Percentiles rank a stretch among this genome's conserved stretches.
phyloP scores from a whole-genome alignment of 2,329 filamentous ascomycete species.

The Fusarium brevicatenulatum region DNA sequence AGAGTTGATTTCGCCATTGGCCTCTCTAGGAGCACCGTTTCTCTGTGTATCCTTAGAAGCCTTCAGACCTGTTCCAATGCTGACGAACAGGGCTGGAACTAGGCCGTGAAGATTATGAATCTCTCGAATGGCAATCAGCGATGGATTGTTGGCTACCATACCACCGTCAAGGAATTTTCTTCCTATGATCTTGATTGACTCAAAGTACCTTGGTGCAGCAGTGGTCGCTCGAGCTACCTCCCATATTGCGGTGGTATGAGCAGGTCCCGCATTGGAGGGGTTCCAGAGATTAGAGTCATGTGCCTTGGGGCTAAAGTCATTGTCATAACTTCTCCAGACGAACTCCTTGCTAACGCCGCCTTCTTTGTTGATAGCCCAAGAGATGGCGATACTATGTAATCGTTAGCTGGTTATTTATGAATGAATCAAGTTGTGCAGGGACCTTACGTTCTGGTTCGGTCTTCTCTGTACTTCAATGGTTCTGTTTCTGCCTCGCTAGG shows the following conservation, averaged over 20 bases:
- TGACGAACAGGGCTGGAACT: not conserved
- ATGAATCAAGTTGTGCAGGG: too few species aligned
- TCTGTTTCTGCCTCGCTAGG: accelerated
- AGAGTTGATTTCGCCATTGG: not conserved
- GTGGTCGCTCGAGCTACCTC: slow-evolving; percentile 7
- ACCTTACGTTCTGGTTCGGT: not conserved
- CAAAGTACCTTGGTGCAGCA: not conserved
- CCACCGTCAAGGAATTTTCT: not conserved
- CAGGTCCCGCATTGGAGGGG: not conserved
- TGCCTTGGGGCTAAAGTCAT: not conserved
- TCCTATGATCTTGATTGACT: not conserved
- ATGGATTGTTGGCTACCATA: slow-evolving; percentile 1
- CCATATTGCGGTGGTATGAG: not conserved
- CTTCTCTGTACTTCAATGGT: not conserved
- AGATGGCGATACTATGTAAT: not conserved
- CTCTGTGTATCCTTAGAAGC: accelerated
- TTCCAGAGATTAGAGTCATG: not conserved
- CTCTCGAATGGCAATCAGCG: accelerated
- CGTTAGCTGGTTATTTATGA: not conserved
- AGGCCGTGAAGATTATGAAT: not conserved
- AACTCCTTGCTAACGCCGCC: not conserved
- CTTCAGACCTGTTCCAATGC: slow-evolving; percentile 12
- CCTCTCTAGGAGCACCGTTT: accelerated
- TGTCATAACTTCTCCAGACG: not conserved
- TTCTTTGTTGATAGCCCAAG: not conserved